Evolutionary conservation across 2,329 filamentous ascomycete genomes (phyloP).

Genomic region (Claviceps quebecensis): DNA sequence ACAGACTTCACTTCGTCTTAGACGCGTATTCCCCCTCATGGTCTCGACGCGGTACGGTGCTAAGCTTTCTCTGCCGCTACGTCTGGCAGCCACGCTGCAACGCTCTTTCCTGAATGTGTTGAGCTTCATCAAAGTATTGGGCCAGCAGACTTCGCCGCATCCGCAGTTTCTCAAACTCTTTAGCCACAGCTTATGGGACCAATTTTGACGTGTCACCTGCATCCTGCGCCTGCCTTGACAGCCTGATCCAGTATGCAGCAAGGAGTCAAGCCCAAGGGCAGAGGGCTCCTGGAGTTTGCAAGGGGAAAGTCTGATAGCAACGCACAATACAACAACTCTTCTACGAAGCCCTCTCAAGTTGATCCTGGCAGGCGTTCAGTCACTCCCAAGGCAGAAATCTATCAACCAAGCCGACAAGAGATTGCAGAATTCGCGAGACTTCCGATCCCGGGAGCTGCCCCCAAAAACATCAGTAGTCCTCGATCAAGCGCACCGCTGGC

Average conservation of each 20-base stretch:
- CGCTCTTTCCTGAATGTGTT: neutral
- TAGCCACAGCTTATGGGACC: neutral
- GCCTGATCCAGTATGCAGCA: conserved; percentile 14
- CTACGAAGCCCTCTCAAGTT: conserved; percentile 7
- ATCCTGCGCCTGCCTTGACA: neutral
- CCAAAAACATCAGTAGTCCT: conserved; percentile 1
- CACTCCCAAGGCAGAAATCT: conserved; percentile 6
- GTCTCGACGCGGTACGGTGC: neutral
- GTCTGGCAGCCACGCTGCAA: neutral
- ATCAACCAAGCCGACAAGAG: conserved; percentile 14
- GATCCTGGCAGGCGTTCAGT: conserved; percentile 10
- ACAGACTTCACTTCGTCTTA: neutral
- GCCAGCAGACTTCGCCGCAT: neutral
- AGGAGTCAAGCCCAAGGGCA: conserved; percentile 17
- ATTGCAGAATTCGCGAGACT: conserved; percentile 21
- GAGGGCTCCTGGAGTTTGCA: conserved; percentile 19
- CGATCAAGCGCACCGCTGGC: conserved; percentile 1
- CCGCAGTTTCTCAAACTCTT: neutral
- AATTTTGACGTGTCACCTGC: neutral
- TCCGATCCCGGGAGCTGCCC: conserved; percentile 19
- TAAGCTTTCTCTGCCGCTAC: neutral
- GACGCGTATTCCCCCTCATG: neutral
- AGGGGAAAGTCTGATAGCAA: conserved; percentile 14
- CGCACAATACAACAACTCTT: conserved; percentile 10
- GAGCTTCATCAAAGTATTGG: neutral